Percentiles rank a stretch among this genome's conserved stretches.
Conservation (phyloP, 768 basidiomycete genomes). For the Tulasnella sp. region DNA sequence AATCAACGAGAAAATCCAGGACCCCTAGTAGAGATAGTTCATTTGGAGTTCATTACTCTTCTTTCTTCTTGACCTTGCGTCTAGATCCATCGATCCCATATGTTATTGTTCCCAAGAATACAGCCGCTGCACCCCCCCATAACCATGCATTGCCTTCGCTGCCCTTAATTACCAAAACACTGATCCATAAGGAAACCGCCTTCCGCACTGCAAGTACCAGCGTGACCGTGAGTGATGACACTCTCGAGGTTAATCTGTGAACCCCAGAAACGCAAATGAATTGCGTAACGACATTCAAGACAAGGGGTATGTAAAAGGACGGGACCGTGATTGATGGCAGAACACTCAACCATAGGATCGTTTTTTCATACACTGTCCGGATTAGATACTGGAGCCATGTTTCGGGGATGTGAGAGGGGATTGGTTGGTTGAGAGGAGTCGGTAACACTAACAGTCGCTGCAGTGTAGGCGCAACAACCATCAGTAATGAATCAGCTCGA, state of each 20-base stretch:
- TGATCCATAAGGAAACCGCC: slow-evolving; percentile 61
- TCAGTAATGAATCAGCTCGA: slow-evolving; percentile 1
- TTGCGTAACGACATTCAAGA: slow-evolving; percentile 71
- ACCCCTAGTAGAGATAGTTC: too few species aligned
- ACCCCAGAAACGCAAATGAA: slow-evolving; percentile 78
- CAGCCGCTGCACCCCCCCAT: slow-evolving; percentile 56
- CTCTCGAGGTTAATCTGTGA: slow-evolving; percentile 66
- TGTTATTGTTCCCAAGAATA: slow-evolving; percentile 55
- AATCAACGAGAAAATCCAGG: too few species aligned
- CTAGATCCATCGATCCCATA: slow-evolving; percentile 40
- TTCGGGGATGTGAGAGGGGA: background rate
- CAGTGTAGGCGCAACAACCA: background rate
- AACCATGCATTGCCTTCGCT: slow-evolving; percentile 32
- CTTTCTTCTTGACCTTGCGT: slow-evolving; percentile 18
- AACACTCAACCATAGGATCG: background rate
- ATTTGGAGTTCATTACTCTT: too few species aligned
- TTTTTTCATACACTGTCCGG: background rate
- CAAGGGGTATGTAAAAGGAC: slow-evolving; percentile 45
- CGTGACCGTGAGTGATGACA: slow-evolving; percentile 62
- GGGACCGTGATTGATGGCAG: slow-evolving; percentile 39
- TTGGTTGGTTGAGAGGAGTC: background rate
- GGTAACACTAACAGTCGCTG: background rate
- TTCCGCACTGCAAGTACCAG: slow-evolving; percentile 73
- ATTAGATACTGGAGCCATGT: background rate
- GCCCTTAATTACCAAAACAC: slow-evolving; percentile 39